Conservation (phyloP, 106 monocot genomes). For the Alisma plantagoaquatica region DNA sequence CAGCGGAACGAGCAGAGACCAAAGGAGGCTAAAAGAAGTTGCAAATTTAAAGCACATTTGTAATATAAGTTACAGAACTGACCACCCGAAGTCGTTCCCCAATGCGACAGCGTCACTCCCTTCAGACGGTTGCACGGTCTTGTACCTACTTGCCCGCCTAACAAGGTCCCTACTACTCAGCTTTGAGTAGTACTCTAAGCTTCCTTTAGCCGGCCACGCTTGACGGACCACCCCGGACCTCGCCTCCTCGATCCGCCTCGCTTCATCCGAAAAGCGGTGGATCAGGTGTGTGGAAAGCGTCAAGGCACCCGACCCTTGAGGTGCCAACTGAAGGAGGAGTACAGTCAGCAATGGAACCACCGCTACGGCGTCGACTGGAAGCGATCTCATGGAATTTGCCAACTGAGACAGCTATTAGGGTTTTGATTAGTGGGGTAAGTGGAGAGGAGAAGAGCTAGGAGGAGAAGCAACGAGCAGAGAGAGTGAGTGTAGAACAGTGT, state of each 20-base stretch:
- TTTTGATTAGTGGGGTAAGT: no score
- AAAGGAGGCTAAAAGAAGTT: not conserved
- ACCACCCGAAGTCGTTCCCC: constrained; percentile 97
- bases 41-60: not conserved
- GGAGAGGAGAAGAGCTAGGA: no score
- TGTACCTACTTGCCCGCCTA: constrained; percentile 31
- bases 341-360: no score
- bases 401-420: no score
- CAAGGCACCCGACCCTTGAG: no score
- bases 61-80: no score
- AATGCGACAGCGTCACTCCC: constrained; percentile 46
- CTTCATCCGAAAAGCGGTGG: constrained; percentile 88
- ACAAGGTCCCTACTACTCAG: constrained; percentile 48
- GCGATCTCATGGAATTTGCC: no score
- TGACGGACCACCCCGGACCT: not conserved
- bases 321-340: no score
- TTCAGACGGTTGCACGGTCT: constrained; percentile 44
- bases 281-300: constrained; percentile 57
- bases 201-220: constrained; percentile 32
- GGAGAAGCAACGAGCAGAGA: no score
- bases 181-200: constrained; percentile 47
- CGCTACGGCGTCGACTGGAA: no score
- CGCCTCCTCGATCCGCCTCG: constrained; percentile 9
- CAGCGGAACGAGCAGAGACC: not conserved
- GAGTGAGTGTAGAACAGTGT: no score